phyloP scores from a whole-genome alignment of 75 land plant species.

The Selaginella tamariscina region DNA sequence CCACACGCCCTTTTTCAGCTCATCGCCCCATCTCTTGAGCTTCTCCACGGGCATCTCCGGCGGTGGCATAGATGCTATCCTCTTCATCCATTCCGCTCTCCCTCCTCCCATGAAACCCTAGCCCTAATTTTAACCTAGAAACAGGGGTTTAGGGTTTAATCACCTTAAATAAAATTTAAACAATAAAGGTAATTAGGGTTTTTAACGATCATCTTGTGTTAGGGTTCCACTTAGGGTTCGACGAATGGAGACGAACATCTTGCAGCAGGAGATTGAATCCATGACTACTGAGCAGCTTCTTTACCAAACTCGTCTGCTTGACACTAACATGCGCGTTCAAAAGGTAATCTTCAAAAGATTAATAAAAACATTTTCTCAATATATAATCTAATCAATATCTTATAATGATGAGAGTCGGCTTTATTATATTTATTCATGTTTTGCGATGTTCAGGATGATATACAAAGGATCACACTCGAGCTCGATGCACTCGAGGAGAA shows the following conservation, averaged over 20 bases:
- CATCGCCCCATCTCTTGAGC: slow-evolving; percentile 19
- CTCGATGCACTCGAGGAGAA: slow-evolving; percentile 73
- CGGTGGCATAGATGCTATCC: neutral
- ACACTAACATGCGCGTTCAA: slow-evolving; percentile 70
- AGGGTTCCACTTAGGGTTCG: no score
- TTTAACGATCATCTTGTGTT: no score
- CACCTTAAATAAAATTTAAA: no score
- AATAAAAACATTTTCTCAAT: neutral
- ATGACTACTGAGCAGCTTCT: slow-evolving; percentile 75
- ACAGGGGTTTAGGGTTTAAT: no score
- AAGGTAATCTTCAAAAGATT: slow-evolving; percentile 34
- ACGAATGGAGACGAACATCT: slow-evolving; percentile 47
- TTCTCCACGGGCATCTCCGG: neutral
- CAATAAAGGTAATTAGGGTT: no score
- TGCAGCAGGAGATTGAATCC: slow-evolving; percentile 59
- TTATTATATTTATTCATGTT: slow-evolving; percentile 3
- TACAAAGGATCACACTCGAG: slow-evolving; percentile 64
- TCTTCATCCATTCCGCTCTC: neutral
- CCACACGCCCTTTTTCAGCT: slow-evolving; percentile 83
- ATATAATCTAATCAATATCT: neutral
- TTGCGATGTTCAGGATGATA: slow-evolving; percentile 54
- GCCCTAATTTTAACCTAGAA: no score
- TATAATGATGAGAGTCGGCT: neutral
- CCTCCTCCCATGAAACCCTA: neutral
- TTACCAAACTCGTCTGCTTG: slow-evolving; percentile 72